Conservation (phyloP, 2,329 filamentous ascomycete species). For the Tolypocladium sp. region DNA sequence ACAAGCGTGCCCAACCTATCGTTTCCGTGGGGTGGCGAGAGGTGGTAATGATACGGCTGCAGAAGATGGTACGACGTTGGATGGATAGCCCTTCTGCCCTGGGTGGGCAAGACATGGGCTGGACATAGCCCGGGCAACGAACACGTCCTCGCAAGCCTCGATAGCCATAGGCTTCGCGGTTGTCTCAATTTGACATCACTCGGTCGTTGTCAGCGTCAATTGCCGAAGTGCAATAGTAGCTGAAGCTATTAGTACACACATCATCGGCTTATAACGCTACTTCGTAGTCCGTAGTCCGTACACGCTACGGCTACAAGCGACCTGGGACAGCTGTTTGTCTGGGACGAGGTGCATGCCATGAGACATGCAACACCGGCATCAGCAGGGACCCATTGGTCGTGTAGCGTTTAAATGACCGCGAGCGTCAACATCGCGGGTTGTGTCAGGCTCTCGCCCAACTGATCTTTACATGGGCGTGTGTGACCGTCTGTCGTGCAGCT, state of each 20-base stretch:
- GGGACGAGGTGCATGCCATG: not conserved
- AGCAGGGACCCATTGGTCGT: not conserved
- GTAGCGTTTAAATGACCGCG: not conserved
- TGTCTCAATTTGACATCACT: not conserved
- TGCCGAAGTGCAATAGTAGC: too few relatives aligned
- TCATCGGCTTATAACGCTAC: not conserved
- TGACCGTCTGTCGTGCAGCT: not conserved
- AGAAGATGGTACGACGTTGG: too few relatives aligned
- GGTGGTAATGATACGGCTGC: too few relatives aligned
- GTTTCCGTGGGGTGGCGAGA: not conserved
- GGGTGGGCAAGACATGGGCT: too few relatives aligned
- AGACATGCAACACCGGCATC: not conserved
- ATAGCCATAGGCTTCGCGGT: not conserved
- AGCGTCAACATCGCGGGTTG: not conserved
- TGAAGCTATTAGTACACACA: not conserved
- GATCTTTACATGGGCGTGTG: not conserved
- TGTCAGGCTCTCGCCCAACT: not conserved
- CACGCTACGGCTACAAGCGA: not conserved
- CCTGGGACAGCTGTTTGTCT: not conserved
- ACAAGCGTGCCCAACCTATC: not conserved
- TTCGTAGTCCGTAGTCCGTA: not conserved
- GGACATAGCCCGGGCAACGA: not conserved
- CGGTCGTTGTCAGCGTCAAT: too few relatives aligned
- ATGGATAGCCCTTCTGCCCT: too few relatives aligned
- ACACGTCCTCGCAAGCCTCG: not conserved